These are phyloP conservation scores for Lathyrus oleraceus DNA, from an alignment of 306 rosid genomes.

Conservation along the genomic window DNA sequence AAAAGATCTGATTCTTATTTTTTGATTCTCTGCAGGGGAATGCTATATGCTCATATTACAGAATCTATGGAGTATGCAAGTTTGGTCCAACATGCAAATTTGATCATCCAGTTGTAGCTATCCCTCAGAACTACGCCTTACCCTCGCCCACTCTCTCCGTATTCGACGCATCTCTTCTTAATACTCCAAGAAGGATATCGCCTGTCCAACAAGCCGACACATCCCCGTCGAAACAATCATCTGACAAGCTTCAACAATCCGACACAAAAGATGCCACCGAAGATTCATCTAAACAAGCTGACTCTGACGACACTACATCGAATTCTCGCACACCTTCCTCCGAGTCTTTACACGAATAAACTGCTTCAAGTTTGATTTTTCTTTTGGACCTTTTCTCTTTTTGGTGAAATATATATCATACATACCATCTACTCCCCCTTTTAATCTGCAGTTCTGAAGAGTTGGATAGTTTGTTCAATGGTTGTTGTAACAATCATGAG, in stretches of 20 bases:
- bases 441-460: conserved; percentile 51
- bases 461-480: conserved; percentile 51
- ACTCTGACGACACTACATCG: conserved; percentile 49
- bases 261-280: conserved; percentile 50
- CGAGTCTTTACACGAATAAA: conserved; percentile 58
- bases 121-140: conserved; percentile 58
- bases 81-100: conserved; percentile 88
- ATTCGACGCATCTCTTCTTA: conserved; percentile 49
- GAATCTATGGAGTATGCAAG: conserved; percentile 82
- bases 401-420: conserved; percentile 57
- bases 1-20: conserved; percentile 22
- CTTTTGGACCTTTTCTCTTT: conserved; percentile 34
- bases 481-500: conserved; percentile 48
- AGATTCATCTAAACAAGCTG: conserved; percentile 52
- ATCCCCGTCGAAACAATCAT: conserved; percentile 56
- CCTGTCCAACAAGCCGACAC: conserved; percentile 49
- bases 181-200: conserved; percentile 51
- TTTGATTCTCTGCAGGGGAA: conserved; percentile 67
- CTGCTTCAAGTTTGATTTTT: conserved; percentile 46
- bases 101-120: conserved; percentile 68
- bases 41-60: conserved; percentile 72
- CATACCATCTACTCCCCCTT: conserved; percentile 65
- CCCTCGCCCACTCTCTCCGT: conserved; percentile 47
- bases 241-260: conserved; percentile 45
- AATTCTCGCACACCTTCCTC: conserved; percentile 50